Evolutionary conservation across 2,329 filamentous ascomycete species (phyloP).

Genomic region (Aspergillus sp.): DNA sequence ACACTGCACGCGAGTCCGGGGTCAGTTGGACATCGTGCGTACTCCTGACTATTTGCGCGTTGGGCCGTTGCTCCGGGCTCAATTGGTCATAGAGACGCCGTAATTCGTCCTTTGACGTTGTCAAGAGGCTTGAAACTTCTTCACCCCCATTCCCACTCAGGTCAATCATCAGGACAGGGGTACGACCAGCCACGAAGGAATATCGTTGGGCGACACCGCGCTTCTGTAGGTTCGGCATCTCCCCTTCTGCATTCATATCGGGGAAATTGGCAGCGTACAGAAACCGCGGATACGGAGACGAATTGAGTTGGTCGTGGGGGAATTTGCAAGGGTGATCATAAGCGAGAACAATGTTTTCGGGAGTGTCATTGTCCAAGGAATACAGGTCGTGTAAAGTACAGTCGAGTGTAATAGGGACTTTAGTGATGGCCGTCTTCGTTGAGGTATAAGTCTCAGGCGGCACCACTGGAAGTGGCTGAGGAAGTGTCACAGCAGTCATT

Average conservation of each 20-base stretch:
- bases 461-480: background rate
- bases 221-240: background rate
- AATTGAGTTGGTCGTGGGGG: background rate
- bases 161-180: background rate
- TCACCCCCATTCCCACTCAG: background rate
- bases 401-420: conserved; percentile 1
- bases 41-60: background rate
- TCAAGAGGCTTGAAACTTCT: background rate
- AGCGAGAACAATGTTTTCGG: background rate
- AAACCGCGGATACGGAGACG: background rate
- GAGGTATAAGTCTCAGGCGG: background rate
- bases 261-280: conserved; percentile 1
- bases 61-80: background rate
- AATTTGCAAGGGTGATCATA: background rate
- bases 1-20: background rate
- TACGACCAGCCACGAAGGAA: background rate
- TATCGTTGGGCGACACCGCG: background rate
- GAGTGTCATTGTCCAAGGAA: background rate
- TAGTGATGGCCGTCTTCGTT: background rate
- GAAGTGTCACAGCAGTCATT: background rate
- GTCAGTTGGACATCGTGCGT: background rate
- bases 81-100: background rate
- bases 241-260: background rate
- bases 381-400: conserved; percentile 9
- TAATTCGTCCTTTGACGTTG: background rate